Evolutionary conservation across 768 basidiomycete species (phyloP), one percentile per base, ranked within the genome.

Genomic region (Leccinum variicolor): DNA sequence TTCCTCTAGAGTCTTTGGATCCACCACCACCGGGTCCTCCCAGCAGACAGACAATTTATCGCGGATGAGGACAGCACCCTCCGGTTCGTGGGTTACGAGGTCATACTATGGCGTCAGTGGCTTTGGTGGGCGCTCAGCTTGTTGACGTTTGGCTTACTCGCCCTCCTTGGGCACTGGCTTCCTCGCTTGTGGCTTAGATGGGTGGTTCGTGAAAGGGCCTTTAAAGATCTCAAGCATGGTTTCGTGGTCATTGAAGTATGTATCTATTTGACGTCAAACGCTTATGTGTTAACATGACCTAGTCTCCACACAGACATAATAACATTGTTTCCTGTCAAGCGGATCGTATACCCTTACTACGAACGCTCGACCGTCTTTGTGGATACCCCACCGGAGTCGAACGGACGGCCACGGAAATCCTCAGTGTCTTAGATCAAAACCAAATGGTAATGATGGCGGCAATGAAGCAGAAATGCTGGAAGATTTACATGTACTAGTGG

Each of bases 91-190:
- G 94, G 95, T 7, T 94, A 92, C 62, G 86, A 92, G 64, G 79
- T 84, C 3, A 75, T 87, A 28, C 67, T 64, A 5, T 84, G 84
- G 81, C 83, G 85, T 54, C 76, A 79, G 41, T 77, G 78, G 73
- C 61, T 86, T 3, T 99, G 97, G 96, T 79, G 82, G 61, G 31
- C 78, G 11, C 81, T 82, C 6, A 92, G 90, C 64, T 61, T 90
- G 6, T 51, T 89, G 8, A 84, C 85, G 2, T 74, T 87, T 11
- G 96, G 97, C 5, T 70, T 83, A 4, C 75, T 98, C 21, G 87
- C 81, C 11, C 79, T 99, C n/a, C 72, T 95, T 9, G 95, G 94
- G 4, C 86, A 94, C 66, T 99, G 97, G 97, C 86, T 97, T 62
- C 97, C 97, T 55, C 83, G 81, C 6, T 62, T 94, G 26, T 98